A percentile compares a stretch with the other conserved stretches of the same genome.
phyloP scores from a whole-genome alignment of 2,329 filamentous ascomycete genomes.

The Fusarium sterilihyphosum region DNA sequence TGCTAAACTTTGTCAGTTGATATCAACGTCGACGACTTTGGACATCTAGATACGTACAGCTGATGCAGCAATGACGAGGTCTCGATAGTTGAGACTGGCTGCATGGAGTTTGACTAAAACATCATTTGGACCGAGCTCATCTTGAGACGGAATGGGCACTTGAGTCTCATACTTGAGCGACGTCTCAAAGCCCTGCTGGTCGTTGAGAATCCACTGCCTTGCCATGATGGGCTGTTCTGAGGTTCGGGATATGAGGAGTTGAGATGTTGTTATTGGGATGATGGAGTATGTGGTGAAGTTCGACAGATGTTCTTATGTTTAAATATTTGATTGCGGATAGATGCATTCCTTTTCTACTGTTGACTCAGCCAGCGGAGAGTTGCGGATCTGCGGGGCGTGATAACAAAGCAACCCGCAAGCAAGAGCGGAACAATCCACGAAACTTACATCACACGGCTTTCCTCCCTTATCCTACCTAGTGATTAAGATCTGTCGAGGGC shows the following conservation, averaged over 20 bases:
- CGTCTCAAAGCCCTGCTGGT: conserved; percentile 48
- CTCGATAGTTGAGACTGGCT: conserved; percentile 60
- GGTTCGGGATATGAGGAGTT: accelerated
- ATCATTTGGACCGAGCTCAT: conserved; percentile 63
- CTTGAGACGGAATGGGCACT: conserved; percentile 5
- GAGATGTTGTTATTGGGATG: neutral
- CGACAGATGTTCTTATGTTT: neutral
- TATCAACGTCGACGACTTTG: neutral
- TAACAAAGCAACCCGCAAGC: neutral
- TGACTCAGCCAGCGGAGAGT: neutral
- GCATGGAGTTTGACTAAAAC: conserved; percentile 68
- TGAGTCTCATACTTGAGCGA: conserved; percentile 48
- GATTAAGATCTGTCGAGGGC: accelerated
- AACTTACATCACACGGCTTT: too few species aligned
- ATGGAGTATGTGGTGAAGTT: neutral
- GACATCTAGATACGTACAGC: conserved; percentile 36
- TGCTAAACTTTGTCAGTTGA: conserved; percentile 17
- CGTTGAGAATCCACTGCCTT: conserved; percentile 36
- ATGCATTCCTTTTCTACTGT: neutral
- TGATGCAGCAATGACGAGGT: conserved; percentile 54
- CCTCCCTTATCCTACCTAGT: accelerated
- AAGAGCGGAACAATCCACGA: neutral
- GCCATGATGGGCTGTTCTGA: neutral
- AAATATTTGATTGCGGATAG: neutral
- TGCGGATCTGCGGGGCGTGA: neutral